Conservation (phyloP, 2,329 filamentous ascomycete species). For the Monosporascus sp. region DNA sequence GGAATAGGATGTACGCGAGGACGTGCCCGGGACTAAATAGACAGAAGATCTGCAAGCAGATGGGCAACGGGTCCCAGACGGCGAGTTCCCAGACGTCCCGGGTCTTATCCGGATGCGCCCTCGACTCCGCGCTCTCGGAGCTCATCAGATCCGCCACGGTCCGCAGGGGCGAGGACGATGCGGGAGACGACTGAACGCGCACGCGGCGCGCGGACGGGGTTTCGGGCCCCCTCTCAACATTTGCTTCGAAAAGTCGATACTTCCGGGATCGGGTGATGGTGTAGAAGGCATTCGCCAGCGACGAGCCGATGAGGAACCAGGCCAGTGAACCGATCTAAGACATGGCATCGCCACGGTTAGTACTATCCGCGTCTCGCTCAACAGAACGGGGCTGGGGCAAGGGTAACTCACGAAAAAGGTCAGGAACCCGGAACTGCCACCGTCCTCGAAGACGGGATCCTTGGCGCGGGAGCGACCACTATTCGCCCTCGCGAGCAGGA, state of each 20-base stretch:
- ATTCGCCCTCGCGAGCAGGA: conserved; percentile 81
- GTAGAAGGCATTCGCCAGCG: conserved; percentile 73
- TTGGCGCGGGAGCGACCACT: conserved; percentile 48
- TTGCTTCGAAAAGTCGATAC: conserved; percentile 87
- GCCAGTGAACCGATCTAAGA: conserved; percentile 63
- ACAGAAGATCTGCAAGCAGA: conserved; percentile 78
- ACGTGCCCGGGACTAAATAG: conserved; percentile 91
- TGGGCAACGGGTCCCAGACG: conserved; percentile 87
- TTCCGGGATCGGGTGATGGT: conserved; percentile 76
- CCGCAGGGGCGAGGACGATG: conserved; percentile 71
- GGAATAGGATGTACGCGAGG: conserved; percentile 82
- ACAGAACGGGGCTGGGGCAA: conserved; percentile 4
- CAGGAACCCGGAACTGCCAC: conserved; percentile 60
- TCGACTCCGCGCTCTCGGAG: conserved; percentile 68
- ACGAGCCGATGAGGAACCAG: conserved; percentile 62
- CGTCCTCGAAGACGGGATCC: conserved; percentile 84
- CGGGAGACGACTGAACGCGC: conserved; percentile 77
- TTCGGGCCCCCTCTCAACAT: conserved; percentile 68
- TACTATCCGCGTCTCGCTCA: neutral
- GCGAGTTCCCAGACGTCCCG: conserved; percentile 93
- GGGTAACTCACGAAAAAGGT: conserved; percentile 44
- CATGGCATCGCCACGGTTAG: conserved; percentile 8
- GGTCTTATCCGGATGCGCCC: conserved; percentile 75
- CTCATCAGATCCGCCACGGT: conserved; percentile 66
- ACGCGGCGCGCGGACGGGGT: conserved; percentile 89